phyloP scores from a whole-genome alignment of 257 asterid genomes.

The Galeopsis tetrahit region DNA sequence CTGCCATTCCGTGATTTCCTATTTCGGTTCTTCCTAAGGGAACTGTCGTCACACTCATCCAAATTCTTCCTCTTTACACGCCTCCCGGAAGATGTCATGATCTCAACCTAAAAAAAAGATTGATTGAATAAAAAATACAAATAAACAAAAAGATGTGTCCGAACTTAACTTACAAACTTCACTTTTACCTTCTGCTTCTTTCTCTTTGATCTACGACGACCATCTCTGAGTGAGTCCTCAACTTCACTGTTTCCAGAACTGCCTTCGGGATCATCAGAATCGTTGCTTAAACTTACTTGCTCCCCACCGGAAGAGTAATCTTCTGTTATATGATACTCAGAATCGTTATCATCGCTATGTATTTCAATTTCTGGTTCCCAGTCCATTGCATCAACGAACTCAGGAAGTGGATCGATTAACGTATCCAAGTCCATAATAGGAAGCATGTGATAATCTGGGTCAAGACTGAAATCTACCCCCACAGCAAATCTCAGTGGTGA shows the following conservation, averaged over 20 bases:
- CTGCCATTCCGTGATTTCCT: slow-evolving; percentile 67
- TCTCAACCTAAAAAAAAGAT: slow-evolving; percentile 57
- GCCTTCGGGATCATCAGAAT: slow-evolving; percentile 63
- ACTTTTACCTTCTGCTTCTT: slow-evolving; percentile 76
- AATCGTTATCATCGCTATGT: slow-evolving; percentile 88
- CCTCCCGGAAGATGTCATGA: slow-evolving; percentile 93
- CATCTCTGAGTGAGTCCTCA: slow-evolving; percentile 58
- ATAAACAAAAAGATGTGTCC: slow-evolving; percentile 7
- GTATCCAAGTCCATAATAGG: slow-evolving; percentile 85
- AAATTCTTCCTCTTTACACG: slow-evolving; percentile 88
- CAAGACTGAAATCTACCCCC: slow-evolving; percentile 83
- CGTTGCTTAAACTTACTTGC: slow-evolving; percentile 60
- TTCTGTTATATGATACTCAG: slow-evolving; percentile 88
- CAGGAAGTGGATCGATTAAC: slow-evolving; percentile 84
- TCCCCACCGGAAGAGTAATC: slow-evolving; percentile 89
- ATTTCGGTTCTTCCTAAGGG: slow-evolving; percentile 43
- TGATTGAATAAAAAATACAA: slow-evolving; percentile 18
- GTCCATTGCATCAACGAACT: slow-evolving; percentile 83
- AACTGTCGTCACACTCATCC: slow-evolving; percentile 64
- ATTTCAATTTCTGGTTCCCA: slow-evolving; percentile 96
- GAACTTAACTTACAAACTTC: slow-evolving; percentile 3
- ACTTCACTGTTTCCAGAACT: slow-evolving; percentile 67
- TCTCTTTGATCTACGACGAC: slow-evolving; percentile 79
- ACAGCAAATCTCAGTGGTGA: slow-evolving; percentile 81
- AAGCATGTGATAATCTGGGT: slow-evolving; percentile 77